Evolutionary conservation across 805 yeast genomes (phyloP).

Genomic region (Wickerhamiella azymoides): DNA sequence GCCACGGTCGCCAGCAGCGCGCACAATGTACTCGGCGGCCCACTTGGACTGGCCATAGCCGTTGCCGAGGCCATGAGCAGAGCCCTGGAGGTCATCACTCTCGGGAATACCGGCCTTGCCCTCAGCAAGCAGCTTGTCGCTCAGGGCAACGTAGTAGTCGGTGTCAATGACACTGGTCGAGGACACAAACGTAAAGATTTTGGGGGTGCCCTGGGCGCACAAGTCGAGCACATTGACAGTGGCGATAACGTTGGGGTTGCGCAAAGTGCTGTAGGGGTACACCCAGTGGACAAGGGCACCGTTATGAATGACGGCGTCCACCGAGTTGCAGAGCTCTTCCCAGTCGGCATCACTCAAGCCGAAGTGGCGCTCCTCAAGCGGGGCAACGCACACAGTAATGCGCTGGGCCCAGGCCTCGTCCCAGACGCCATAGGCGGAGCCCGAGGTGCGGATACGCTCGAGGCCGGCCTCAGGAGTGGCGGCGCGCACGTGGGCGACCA

Average conservation of each 20-base stretch:
- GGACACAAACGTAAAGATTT: constrained; percentile 79
- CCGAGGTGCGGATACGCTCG: constrained; percentile 60
- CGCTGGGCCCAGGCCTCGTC: constrained; percentile 40
- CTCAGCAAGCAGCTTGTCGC: constrained; percentile 50
- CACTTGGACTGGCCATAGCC: constrained; percentile 98
- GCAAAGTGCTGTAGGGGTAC: constrained; percentile 75
- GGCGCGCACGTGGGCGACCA: constrained; percentile 89
- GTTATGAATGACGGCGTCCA: constrained; percentile 84
- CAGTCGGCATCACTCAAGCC: constrained; percentile 52
- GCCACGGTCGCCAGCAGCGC: constrained; percentile 81
- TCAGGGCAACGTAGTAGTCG: constrained; percentile 59
- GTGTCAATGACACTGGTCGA: constrained; percentile 90
- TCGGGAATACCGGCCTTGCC: constrained; percentile 70
- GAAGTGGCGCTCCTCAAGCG: constrained; percentile 56
- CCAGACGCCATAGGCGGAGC: constrained; percentile 75
- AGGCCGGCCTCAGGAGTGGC: constrained; percentile 50
- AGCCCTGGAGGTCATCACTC: constrained; percentile 69
- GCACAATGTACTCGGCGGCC: constrained; percentile 84
- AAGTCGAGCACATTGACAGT: constrained; percentile 72
- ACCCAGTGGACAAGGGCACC: constrained; percentile 99
- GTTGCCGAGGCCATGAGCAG: constrained; percentile 65
- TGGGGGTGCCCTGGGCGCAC: constrained; percentile 69
- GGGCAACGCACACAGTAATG: constrained; percentile 69
- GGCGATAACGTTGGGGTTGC: constrained; percentile 87
- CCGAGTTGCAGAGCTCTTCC: constrained; percentile 37